phyloP scores from a whole-genome alignment of 768 basidiomycete genomes.

The Leccinum incarnatum region DNA sequence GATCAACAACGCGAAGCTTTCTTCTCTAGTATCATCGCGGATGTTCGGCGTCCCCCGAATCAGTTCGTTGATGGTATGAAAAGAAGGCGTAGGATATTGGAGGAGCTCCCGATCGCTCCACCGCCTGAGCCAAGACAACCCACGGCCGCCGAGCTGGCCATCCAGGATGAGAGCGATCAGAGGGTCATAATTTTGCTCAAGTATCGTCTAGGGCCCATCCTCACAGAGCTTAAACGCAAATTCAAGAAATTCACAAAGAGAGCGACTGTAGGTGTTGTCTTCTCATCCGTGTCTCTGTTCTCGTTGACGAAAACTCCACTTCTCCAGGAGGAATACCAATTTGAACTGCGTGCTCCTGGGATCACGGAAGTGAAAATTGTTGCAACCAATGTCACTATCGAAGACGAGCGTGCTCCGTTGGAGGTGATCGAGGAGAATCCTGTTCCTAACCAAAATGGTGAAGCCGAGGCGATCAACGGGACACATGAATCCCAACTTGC shows the following conservation, averaged over 20 bases:
- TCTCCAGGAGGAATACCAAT: slow-evolving; percentile 71
- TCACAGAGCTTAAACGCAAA: slow-evolving; percentile 87
- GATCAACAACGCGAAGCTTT: slow-evolving; percentile 62
- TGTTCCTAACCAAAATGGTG: slow-evolving; percentile 18
- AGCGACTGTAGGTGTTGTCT: slow-evolving; percentile 55
- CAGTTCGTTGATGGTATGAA: slow-evolving; percentile 88
- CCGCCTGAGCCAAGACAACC: slow-evolving; percentile 84
- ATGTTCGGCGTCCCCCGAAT: slow-evolving; percentile 74
- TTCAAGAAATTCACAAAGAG: slow-evolving; percentile 87
- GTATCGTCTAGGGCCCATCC: slow-evolving; percentile 85
- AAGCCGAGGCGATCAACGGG: slow-evolving; percentile 43
- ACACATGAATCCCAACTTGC: slow-evolving; percentile 19
- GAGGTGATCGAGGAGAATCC: slow-evolving; percentile 40
- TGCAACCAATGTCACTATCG: slow-evolving; percentile 38
- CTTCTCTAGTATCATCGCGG: slow-evolving; percentile 70
- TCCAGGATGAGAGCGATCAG: slow-evolving; percentile 81
- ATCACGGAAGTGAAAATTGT: slow-evolving; percentile 33
- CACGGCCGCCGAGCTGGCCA: slow-evolving; percentile 74
- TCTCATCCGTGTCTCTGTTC: not conserved
- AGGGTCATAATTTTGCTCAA: slow-evolving; percentile 77
- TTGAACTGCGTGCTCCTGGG: slow-evolving; percentile 37
- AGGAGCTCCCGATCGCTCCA: slow-evolving; percentile 84
- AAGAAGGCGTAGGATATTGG: slow-evolving; percentile 78
- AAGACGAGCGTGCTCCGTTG: slow-evolving; percentile 40
- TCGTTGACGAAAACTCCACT: slow-evolving; percentile 10